phyloP scores from a whole-genome alignment of 495 filamentous ascomycete species.

The Penicillium pancosmium region DNA sequence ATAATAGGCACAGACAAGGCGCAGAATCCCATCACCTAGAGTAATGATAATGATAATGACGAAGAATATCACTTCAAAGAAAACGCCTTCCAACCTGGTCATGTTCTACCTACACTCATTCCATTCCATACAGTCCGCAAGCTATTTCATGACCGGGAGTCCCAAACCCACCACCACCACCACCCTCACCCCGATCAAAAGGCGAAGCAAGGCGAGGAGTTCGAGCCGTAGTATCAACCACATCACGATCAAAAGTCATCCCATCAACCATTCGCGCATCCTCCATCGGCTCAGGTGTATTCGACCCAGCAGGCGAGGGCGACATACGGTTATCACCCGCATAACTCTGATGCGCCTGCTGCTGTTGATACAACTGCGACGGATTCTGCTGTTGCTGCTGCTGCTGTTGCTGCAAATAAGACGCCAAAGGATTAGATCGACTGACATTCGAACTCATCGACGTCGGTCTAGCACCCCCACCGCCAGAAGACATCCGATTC shows the following conservation, averaged over 20 bases:
- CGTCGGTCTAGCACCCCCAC: constrained; percentile 27
- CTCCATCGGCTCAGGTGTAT: constrained; percentile 42
- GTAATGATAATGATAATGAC: not conserved
- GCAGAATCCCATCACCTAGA: not conserved
- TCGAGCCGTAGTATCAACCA: constrained; percentile 55
- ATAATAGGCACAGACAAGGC: too few relatives aligned
- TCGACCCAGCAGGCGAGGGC: constrained; percentile 40
- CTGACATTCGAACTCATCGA: constrained; percentile 39
- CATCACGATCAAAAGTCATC: constrained; percentile 56
- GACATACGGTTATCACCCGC: constrained; percentile 22
- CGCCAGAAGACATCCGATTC: constrained; percentile 38
- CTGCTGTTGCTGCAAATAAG: constrained; percentile 24
- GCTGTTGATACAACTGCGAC: not conserved
- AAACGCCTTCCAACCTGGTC: constrained; percentile 14
- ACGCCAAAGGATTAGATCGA: constrained; percentile 29
- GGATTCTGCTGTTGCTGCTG: constrained; percentile 21
- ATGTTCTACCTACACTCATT: constrained; percentile 3
- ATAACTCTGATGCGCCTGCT: too few relatives aligned
- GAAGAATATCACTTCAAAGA: not conserved
- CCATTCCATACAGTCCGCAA: not conserved
- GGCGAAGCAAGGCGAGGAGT: constrained; percentile 44
- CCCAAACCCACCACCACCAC: constrained; percentile 15
- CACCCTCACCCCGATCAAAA: constrained; percentile 8
- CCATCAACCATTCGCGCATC: constrained; percentile 58
- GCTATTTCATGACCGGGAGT: constrained; percentile 22